Base-by-base conservation (phyloP, 768 basidiomycete genomes). In the Austroboletus eburneus region DNA sequence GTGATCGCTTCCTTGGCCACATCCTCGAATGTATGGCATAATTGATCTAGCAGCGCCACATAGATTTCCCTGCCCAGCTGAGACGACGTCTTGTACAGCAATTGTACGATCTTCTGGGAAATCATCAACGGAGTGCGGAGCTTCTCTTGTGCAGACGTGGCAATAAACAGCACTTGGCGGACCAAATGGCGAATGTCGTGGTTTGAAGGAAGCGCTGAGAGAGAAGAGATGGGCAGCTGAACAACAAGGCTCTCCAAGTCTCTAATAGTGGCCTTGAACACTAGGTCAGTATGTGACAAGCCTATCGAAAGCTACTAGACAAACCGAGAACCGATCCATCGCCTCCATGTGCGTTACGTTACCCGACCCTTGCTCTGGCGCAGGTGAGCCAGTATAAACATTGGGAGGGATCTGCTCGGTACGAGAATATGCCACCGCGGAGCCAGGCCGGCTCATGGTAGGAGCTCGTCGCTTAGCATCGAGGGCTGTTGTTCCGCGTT, bases 1-100 rank as follows among this genome's bases (percentile, higher is more conserved):
- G 88, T 89, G 41, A 93, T 87, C 6, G 95, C 96, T 69, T 99
- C 96, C 66, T 93, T 93, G 16, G 87, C 90, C 37, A 97, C 95
- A 54, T 95, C 91, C 55, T 90, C 84, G 52, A 92, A 94, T 14
- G 83, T 72, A 51, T 84, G 82, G 63, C 96, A 98, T 34, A 99
- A 72, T 51, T 91, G 86, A 48, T 93, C 87, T 13, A 99, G 72
- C 37, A 99, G 72, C 36, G 85, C 80, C 32, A 92, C 93, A 63
- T 92, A 99, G 9, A 96, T 86, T 64, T 99, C 94, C 43, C 95
- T 80, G 0, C 89, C 92, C 46, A 99, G 76, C 54, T 88, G 83
- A 3, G 81, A 81, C 4, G 79, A 75, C 1, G 89, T 89, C 72
- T 94, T 94, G 74, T 93, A 99, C 48, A 99, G 68, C 27, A 93